These are phyloP conservation scores for Strobilomyces confusus DNA, from an alignment of 768 basidiomycete species.

Conservation along the genomic window DNA sequence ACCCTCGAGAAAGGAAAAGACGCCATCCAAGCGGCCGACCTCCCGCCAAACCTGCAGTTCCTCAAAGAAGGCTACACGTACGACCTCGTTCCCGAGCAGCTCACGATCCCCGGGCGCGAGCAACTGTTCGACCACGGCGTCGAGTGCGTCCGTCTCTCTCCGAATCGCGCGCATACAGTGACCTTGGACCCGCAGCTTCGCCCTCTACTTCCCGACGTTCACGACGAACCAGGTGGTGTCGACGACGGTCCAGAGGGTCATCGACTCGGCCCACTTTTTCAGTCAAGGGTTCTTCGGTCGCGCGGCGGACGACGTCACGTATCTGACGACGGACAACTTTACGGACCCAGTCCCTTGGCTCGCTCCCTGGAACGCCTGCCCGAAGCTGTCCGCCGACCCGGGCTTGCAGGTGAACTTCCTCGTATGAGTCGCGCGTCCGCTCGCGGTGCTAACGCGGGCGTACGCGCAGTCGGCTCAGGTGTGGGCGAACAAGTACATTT, in stretches of 20 bases:
- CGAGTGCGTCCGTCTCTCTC: constrained; percentile 24
- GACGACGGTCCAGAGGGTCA: constrained; percentile 21
- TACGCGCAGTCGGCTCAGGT: too few relatives aligned
- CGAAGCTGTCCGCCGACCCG: neutral
- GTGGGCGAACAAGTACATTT: too few relatives aligned
- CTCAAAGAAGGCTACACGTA: constrained; percentile 17
- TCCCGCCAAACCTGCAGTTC: constrained; percentile 34
- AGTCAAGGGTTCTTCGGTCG: too few relatives aligned
- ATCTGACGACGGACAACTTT: constrained; percentile 30
- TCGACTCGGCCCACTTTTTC: neutral
- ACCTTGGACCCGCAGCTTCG: neutral
- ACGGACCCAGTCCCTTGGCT: constrained; percentile 37
- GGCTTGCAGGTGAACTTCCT: neutral
- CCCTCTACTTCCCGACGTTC: neutral
- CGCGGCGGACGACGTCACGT: neutral
- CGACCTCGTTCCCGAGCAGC: constrained; percentile 31
- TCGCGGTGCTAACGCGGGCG: too few relatives aligned
- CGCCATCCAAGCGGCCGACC: constrained; percentile 24
- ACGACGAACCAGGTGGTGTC: constrained; percentile 4
- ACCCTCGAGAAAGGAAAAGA: constrained; percentile 27
- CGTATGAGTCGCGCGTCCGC: too few relatives aligned
- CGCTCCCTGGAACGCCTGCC: constrained; percentile 35
- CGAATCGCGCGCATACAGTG: neutral
- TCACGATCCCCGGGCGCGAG: constrained; percentile 34
- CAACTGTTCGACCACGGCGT: constrained; percentile 41